Conservation (phyloP, 345 rosid genomes). For the Litchi chinensis region DNA sequence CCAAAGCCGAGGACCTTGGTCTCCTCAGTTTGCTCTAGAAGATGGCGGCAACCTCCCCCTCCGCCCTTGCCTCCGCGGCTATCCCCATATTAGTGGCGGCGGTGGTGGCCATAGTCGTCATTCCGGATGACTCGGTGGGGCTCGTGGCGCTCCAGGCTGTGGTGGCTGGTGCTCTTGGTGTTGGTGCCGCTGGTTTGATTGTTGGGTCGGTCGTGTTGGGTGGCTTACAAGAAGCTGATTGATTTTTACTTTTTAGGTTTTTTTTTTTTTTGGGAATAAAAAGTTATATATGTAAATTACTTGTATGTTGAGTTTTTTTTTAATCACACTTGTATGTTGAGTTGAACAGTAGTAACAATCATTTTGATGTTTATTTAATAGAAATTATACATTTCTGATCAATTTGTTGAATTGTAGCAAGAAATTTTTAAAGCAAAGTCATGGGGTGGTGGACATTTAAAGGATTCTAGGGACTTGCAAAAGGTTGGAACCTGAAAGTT, state of each 20-base stretch:
- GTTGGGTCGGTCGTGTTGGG: constrained; percentile 78
- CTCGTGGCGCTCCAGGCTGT: constrained; percentile 67
- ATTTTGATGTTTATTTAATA: not conserved
- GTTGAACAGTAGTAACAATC: not conserved
- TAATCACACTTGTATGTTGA: too few relatives aligned
- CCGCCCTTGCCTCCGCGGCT: constrained; percentile 72
- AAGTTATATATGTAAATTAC: not conserved
- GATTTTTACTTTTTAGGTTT: constrained; percentile 19
- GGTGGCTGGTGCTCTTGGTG: constrained; percentile 63
- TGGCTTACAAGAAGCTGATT: constrained; percentile 90
- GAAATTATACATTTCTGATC: not conserved
- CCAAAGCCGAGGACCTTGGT: constrained; percentile 92
- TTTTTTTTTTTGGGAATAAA: not conserved
- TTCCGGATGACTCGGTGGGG: constrained; percentile 81
- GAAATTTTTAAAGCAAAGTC: too few relatives aligned
- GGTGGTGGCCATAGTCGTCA: constrained; percentile 57
- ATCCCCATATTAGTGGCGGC: constrained; percentile 82
- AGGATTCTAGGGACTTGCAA: too few relatives aligned
- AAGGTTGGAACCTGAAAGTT: not conserved
- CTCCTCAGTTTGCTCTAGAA: constrained; percentile 81
- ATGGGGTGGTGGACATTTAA: too few relatives aligned
- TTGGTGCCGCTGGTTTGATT: constrained; percentile 72
- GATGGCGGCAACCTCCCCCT: constrained; percentile 57
- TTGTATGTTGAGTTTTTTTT: too few relatives aligned
- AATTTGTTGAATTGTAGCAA: too few relatives aligned